These are phyloP conservation scores for Lactarius deliciosus DNA, from an alignment of 768 basidiomycete genomes.

Conservation along the genomic window DNA sequence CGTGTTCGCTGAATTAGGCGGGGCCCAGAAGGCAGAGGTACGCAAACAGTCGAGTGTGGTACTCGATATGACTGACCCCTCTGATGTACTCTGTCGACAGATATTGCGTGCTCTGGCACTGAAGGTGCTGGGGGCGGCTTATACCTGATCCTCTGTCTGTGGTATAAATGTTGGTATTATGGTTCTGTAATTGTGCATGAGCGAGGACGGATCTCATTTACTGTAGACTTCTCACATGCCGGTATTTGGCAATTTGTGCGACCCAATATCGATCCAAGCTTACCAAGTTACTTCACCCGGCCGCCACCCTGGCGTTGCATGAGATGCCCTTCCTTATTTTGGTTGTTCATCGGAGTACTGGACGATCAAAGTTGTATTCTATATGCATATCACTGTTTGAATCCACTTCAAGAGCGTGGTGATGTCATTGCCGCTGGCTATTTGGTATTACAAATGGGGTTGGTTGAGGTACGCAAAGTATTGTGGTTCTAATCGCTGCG, in stretches of 20 bases:
- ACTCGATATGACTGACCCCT: background rate
- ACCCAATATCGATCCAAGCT: too few relatives aligned
- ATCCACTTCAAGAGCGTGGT: background rate
- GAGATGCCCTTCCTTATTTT: background rate
- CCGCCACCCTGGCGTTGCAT: too few relatives aligned
- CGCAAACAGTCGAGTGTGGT: conserved; percentile 24
- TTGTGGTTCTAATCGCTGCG: conserved; percentile 1
- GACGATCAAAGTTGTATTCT: background rate
- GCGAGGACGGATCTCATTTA: background rate
- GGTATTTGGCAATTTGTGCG: background rate
- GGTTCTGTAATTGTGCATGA: background rate
- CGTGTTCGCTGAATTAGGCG: conserved; percentile 77
- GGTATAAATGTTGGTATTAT: background rate
- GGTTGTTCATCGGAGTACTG: background rate
- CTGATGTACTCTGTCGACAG: conserved; percentile 40
- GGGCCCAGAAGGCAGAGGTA: conserved; percentile 86
- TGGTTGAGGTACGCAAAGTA: conserved; percentile 14
- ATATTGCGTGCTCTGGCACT: conserved; percentile 77
- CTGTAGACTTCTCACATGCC: background rate
- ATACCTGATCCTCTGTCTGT: conserved; percentile 1
- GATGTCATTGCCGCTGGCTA: background rate
- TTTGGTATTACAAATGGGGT: conserved; percentile 5
- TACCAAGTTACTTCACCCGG: too few relatives aligned
- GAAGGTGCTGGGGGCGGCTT: conserved; percentile 75
- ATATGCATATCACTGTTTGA: background rate